These are phyloP conservation scores for Hypomontagnella submonticulosa DNA, from an alignment of 495 filamentous ascomycete species.

Conservation along the genomic window DNA sequence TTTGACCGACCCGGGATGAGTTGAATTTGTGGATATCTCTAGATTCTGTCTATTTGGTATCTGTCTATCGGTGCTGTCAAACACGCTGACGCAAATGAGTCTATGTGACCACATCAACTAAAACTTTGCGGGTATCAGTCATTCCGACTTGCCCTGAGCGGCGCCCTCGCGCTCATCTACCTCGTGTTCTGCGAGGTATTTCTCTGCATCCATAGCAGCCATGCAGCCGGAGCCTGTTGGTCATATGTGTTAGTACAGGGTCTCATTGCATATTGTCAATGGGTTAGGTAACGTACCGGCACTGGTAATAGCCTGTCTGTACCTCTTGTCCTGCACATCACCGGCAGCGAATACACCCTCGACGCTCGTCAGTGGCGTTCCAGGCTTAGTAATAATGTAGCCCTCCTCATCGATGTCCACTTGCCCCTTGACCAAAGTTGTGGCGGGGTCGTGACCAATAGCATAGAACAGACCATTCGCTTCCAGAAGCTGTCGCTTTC, in stretches of 20 bases:
- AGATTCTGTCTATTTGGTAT: constrained; percentile 40
- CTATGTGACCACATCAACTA: constrained; percentile 17
- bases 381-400: constrained; percentile 90
- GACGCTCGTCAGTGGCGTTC: constrained; percentile 86
- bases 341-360: constrained; percentile 96
- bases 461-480: constrained; percentile 98
- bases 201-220: constrained; percentile 94
- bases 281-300: constrained; percentile 73
- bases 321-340: constrained; percentile 98
- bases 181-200: constrained; percentile 83
- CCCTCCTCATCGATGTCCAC: constrained; percentile 84
- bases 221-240: constrained; percentile 88
- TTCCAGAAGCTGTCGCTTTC: constrained; percentile 80
- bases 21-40: constrained; percentile 20
- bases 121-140: constrained; percentile 32
- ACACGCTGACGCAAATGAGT: constrained; percentile 17
- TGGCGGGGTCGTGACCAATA: constrained; percentile 96
- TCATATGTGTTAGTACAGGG: constrained; percentile 48
- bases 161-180: constrained; percentile 52
- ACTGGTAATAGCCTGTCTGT: constrained; percentile 97
- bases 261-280: background rate
- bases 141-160: constrained; percentile 46
- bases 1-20: background rate
- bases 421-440: constrained; percentile 84
- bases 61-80: constrained; percentile 2